Percentiles rank a stretch among this genome's conserved stretches.
phyloP scores from a whole-genome alignment of 441 rosid genomes.

The Euphorbia celastroides region DNA sequence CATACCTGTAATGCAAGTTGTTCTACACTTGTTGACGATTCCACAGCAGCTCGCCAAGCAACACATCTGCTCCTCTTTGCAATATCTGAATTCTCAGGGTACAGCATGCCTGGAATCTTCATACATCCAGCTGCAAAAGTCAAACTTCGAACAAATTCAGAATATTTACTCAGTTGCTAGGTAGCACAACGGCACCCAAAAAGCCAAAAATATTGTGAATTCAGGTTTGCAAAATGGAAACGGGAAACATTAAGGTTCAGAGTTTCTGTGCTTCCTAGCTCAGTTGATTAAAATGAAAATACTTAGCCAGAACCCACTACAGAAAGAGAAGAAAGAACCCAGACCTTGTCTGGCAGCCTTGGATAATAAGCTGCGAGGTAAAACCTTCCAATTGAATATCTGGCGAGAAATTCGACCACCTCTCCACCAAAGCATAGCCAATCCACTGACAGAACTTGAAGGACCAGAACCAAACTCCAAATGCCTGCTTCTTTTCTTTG shows the following conservation, averaged over 20 bases:
- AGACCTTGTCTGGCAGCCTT: constrained; percentile 50
- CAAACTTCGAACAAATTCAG: constrained; percentile 43
- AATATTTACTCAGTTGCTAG: constrained; percentile 30
- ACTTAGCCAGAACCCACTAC: constrained; percentile 7
- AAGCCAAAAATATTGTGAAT: too few relatives aligned
- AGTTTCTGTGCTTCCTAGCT: too few relatives aligned
- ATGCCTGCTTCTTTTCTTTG: constrained; percentile 50
- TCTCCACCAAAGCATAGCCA: constrained; percentile 86
- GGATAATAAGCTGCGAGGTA: constrained; percentile 56
- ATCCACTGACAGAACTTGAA: constrained; percentile 52
- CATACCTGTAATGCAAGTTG: constrained; percentile 89
- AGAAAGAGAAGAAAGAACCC: constrained; percentile 27
- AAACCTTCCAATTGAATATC: constrained; percentile 79
- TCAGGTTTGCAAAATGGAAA: too few relatives aligned
- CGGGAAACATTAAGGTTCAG: too few relatives aligned
- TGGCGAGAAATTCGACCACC: constrained; percentile 80
- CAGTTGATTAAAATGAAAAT: neutral
- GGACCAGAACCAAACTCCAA: constrained; percentile 48
- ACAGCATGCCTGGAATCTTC: constrained; percentile 69
- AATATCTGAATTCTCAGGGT: constrained; percentile 84
- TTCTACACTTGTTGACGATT: constrained; percentile 63
- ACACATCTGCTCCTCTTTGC: constrained; percentile 75
- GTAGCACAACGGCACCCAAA: too few relatives aligned
- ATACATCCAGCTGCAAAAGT: constrained; percentile 67
- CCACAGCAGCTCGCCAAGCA: constrained; percentile 92